Conservation (phyloP, 2,329 filamentous ascomycete genomes). For the Harringtonia lauricola region DNA sequence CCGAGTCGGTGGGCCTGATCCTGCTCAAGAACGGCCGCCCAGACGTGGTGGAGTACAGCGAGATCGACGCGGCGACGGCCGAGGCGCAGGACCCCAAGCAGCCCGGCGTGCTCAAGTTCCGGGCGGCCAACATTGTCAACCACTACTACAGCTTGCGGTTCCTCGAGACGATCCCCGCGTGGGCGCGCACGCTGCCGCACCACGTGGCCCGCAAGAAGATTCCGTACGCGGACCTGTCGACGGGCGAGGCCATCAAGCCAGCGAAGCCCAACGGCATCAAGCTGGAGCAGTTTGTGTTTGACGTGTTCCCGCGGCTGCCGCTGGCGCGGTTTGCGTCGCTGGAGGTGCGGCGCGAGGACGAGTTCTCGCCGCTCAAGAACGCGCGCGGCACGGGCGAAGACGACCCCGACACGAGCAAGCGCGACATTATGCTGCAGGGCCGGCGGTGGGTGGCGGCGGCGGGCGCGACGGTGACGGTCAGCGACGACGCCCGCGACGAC, state of each 20-base stretch:
- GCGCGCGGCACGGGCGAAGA: slow-evolving; percentile 75
- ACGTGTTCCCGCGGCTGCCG: slow-evolving; percentile 84
- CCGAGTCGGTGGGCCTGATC: slow-evolving; percentile 91
- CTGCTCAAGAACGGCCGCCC: slow-evolving; percentile 91
- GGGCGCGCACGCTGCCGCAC: slow-evolving; percentile 79
- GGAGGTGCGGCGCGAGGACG: slow-evolving; percentile 92
- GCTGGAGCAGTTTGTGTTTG: slow-evolving; percentile 97
- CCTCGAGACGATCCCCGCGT: slow-evolving; percentile 79
- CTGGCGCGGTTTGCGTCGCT: slow-evolving; percentile 89
- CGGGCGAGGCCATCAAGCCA: slow-evolving; percentile 75
- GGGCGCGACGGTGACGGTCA: slow-evolving; percentile 55
- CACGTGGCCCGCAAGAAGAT: slow-evolving; percentile 99
- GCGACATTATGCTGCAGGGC: slow-evolving; percentile 83
- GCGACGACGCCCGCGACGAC: slow-evolving; percentile 34
- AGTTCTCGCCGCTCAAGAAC: slow-evolving; percentile 98
- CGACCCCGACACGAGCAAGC: slow-evolving; percentile 84
- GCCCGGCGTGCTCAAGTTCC: slow-evolving; percentile 77
- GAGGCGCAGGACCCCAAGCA: slow-evolving; percentile 80
- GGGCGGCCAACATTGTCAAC: slow-evolving; percentile 98
- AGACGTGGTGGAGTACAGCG: slow-evolving; percentile 96
- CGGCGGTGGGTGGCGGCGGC: slow-evolving; percentile 73
- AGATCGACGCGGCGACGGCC: slow-evolving; percentile 83
- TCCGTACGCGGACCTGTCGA: slow-evolving; percentile 65
- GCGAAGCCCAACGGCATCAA: slow-evolving; percentile 97
- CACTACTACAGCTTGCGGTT: slow-evolving; percentile 98